Conservation (phyloP, 495 filamentous ascomycete species). For the Achaetomiella virescens region DNA sequence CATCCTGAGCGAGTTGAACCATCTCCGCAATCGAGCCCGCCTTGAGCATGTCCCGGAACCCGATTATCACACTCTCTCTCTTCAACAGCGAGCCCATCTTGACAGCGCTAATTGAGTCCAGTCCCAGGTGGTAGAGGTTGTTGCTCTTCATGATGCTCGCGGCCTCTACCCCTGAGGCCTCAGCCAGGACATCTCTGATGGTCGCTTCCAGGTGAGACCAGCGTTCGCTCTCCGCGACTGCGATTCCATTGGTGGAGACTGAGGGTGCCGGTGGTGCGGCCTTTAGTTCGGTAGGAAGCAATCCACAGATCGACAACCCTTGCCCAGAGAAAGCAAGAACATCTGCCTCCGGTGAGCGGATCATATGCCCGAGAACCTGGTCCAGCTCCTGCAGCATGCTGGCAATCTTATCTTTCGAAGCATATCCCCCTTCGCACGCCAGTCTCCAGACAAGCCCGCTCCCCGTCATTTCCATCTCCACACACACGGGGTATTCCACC, state of each 20-base stretch:
- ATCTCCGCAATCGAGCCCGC: conserved; percentile 59
- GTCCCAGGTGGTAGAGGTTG: conserved; percentile 76
- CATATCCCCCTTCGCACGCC: conserved; percentile 56
- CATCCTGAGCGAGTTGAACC: conserved; percentile 7
- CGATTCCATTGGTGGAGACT: background rate
- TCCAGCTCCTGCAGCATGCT: conserved; percentile 51
- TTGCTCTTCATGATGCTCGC: conserved; percentile 54
- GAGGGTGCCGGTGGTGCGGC: too few relatives aligned
- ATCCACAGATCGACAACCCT: conserved; percentile 49
- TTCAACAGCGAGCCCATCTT: conserved; percentile 60
- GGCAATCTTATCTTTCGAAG: conserved; percentile 35
- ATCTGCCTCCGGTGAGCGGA: conserved; percentile 38
- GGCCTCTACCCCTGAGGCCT: conserved; percentile 56
- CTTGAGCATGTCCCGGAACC: conserved; percentile 60
- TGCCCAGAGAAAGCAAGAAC: conserved; percentile 45
- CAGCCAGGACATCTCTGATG: conserved; percentile 57
- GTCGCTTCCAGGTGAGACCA: conserved; percentile 43
- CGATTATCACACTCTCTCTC: conserved; percentile 50
- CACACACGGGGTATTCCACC: conserved; percentile 73
- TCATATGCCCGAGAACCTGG: conserved; percentile 45
- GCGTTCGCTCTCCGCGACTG: background rate
- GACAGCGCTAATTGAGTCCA: conserved; percentile 88
- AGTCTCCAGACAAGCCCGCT: conserved; percentile 55
- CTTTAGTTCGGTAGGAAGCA: conserved; percentile 18
- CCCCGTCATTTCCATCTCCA: conserved; percentile 63